Conservation (phyloP, 345 rosid genomes). For the Diplotaxis tenuifolia region DNA sequence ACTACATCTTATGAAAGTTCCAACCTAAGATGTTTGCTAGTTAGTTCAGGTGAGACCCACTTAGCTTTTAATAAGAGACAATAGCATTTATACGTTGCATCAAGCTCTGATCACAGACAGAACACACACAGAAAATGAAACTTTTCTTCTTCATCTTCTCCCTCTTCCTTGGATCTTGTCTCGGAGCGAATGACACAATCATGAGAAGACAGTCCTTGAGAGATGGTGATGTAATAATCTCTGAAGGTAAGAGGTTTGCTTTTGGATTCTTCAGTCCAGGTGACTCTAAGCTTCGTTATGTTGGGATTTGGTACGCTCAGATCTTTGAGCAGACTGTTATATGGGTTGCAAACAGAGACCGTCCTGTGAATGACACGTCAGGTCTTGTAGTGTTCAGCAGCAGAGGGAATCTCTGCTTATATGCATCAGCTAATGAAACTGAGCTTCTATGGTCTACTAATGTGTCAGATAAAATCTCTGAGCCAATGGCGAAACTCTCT, state of each 20-base stretch:
- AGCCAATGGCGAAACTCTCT: slow-evolving; percentile 42
- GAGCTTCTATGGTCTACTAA: slow-evolving; percentile 22
- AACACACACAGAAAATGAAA: slow-evolving; percentile 3
- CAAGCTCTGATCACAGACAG: neutral
- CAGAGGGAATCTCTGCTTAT: slow-evolving; percentile 23
- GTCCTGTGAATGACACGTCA: slow-evolving; percentile 11
- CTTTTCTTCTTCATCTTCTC: neutral
- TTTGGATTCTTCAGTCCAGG: slow-evolving; percentile 66
- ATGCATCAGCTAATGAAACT: slow-evolving; percentile 19
- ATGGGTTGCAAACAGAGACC: slow-evolving; percentile 73
- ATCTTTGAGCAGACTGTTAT: slow-evolving; percentile 46
- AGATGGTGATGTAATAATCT: slow-evolving; percentile 46
- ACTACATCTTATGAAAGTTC: slow-evolving; percentile 6
- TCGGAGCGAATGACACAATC: slow-evolving; percentile 34
- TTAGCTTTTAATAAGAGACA: slow-evolving; percentile 4
- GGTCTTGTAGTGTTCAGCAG: slow-evolving; percentile 19
- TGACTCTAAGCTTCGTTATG: slow-evolving; percentile 49
- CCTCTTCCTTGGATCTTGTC: slow-evolving; percentile 10
- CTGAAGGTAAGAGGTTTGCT: slow-evolving; percentile 36
- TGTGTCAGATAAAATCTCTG: neutral
- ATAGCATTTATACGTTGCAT: neutral
- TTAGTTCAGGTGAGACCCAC: slow-evolving; percentile 18
- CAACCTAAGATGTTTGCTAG: slow-evolving; percentile 7
- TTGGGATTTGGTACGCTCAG: slow-evolving; percentile 70
- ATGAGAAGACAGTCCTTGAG: slow-evolving; percentile 26